Base-by-base conservation (phyloP, 306 rosid genomes). In the Cyamopsis tetragonoloba region DNA sequence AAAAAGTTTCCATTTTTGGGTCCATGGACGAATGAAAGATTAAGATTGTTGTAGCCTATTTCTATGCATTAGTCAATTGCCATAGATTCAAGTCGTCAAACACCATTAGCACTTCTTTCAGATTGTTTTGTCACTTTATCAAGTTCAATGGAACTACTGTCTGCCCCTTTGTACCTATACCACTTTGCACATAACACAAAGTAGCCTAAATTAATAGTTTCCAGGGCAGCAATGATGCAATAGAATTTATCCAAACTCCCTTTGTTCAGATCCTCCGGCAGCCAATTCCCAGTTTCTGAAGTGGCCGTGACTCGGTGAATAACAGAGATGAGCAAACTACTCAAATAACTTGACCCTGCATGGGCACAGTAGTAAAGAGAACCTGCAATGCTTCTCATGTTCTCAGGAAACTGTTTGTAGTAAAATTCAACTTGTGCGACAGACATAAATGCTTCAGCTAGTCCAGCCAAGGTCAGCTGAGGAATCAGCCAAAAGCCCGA, bases 401-500 rank as follows among this genome's bases (percentile, higher is more conserved):
- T 87, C 81, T 90, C 89, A n/a, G 96, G 96, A 67, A 90, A 83
- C 7, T 92, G 98, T 81, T 89, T 92, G 91, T 89, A 87, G 83
- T 87, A 89, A 68, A 92, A 84, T 28, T 92, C 98, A 17, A 84
- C 66, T 66, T 85, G 91, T 30, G 88, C 96, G n/a, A 92, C 73
- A 3, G 85, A 51, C 3, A 82, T 58, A 14, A 92, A 89, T 8
- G 83, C 85, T 72, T 89, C 92, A 7, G 86, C 80, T 1, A 89
- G 38, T 14, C 98, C 91, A 6, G 91, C 83, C 12, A 92, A 7
- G 5, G 56, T 1, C 24, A 87, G 66, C 82, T 92, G 98, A 57
- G 98, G 98, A 74, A 89, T 62, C 54, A 92, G 23, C 96, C 96
- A 92, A 24, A 87, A 56, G 42, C 79, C 96, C 0, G 96, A 84